These are phyloP conservation scores for Boletus rubescentipes DNA, from an alignment of 768 basidiomycete species.

Conservation along the genomic window DNA sequence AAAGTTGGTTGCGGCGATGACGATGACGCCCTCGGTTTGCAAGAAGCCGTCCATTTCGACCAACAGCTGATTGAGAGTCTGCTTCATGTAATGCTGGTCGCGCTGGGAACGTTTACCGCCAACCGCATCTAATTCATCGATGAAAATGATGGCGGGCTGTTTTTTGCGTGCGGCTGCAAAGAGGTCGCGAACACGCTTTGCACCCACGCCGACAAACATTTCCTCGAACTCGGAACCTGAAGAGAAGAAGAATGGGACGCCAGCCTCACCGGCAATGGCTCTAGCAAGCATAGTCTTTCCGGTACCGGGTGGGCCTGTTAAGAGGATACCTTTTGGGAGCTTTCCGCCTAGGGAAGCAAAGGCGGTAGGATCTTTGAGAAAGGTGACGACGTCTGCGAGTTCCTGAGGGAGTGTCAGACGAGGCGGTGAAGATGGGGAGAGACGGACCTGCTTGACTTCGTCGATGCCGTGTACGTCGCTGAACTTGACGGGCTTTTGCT, in stretches of 20 bases:
- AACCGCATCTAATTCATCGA: conserved; percentile 94
- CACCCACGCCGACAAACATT: conserved; percentile 95
- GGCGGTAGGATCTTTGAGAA: conserved; percentile 88
- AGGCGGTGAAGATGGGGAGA: background rate
- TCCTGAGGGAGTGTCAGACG: conserved; percentile 49
- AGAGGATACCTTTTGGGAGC: conserved; percentile 89
- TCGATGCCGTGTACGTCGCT: conserved; percentile 97
- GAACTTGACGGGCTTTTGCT: conserved; percentile 85
- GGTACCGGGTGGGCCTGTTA: conserved; percentile 91
- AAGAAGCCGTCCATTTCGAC: conserved; percentile 98
- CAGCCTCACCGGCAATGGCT: conserved; percentile 97
- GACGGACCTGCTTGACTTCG: conserved; percentile 87
- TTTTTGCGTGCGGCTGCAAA: conserved; percentile 93
- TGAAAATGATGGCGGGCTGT: conserved; percentile 97
- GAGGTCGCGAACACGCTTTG: conserved; percentile 92
- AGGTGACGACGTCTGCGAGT: conserved; percentile 91
- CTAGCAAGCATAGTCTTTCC: conserved; percentile 85
- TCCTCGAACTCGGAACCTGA: conserved; percentile 98
- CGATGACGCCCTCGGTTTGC: conserved; percentile 90
- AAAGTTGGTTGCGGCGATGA: conserved; percentile 98
- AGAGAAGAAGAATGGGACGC: conserved; percentile 96
- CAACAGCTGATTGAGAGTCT: conserved; percentile 93
- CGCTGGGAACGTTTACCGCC: conserved; percentile 84
- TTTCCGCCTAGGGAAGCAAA: conserved; percentile 93
- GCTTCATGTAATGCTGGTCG: conserved; percentile 88